phyloP scores from a whole-genome alignment of 2,329 filamentous ascomycete species.

The Volutella citrinella region DNA sequence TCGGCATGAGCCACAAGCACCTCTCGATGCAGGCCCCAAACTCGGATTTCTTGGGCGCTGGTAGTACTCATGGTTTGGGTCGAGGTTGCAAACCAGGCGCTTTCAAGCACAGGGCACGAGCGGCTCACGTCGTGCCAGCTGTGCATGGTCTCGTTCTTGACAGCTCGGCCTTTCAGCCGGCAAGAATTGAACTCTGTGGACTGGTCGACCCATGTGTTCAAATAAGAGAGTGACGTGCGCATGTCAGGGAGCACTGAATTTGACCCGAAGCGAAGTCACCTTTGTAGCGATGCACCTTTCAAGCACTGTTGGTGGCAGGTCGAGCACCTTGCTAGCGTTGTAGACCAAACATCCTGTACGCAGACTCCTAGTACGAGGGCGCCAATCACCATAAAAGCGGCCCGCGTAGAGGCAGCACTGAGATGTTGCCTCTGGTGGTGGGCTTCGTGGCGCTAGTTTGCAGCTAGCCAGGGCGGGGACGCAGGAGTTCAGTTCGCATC shows the following conservation, averaged over 20 bases:
- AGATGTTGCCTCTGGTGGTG: no score
- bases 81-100: slow-evolving; percentile 5
- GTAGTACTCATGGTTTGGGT: background rate
- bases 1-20: background rate
- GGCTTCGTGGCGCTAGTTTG: no score
- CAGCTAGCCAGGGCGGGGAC: no score
- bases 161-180: slow-evolving; percentile 2
- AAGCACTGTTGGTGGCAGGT: no score
- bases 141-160: slow-evolving; percentile 3
- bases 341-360: no score
- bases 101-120: slow-evolving; percentile 5
- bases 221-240: slow-evolving; percentile 4
- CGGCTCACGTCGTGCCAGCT: slow-evolving; percentile 4
- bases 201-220: slow-evolving; percentile 5
- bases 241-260: slow-evolving; percentile 4
- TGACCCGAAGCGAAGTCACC: slow-evolving; percentile 6
- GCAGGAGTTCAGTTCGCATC: no score
- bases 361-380: no score
- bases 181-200: slow-evolving; percentile 8
- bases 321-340: no score
- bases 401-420: no score
- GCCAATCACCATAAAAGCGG: no score
- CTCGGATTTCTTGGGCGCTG: background rate
- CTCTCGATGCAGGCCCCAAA: slow-evolving; percentile 5
- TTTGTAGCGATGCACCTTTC: slow-evolving; percentile 7